These are phyloP conservation scores for Parascedosporium putredinis DNA, from an alignment of 2,329 filamentous ascomycete genomes.

Conservation along the genomic window DNA sequence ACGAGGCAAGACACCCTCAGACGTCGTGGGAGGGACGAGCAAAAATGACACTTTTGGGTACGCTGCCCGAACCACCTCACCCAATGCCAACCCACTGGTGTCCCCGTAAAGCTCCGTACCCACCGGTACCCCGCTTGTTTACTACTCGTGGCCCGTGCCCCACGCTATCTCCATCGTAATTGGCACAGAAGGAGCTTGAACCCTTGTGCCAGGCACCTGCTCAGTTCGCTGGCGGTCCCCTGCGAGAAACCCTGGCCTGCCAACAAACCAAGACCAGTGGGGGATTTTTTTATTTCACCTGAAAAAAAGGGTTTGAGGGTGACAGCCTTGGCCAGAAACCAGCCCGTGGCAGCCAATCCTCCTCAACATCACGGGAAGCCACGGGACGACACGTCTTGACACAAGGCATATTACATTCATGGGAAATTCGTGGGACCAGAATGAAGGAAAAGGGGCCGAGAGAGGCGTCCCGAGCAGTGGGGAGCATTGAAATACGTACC, in stretches of 20 bases:
- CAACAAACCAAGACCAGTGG: neutral
- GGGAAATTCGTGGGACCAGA: neutral
- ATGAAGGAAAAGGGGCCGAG: neutral
- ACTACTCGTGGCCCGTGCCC: slow-evolving; percentile 7
- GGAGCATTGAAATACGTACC: slow-evolving; percentile 5
- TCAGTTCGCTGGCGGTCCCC: slow-evolving; percentile 1
- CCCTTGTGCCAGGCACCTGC: neutral
- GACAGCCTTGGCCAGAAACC: neutral
- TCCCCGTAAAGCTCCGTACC: neutral
- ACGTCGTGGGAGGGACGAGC: neutral
- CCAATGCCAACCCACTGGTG: neutral
- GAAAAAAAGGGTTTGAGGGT: neutral
- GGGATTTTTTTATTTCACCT: too few species aligned
- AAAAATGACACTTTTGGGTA: neutral
- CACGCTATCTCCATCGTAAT: slow-evolving; percentile 5
- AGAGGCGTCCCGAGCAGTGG: neutral
- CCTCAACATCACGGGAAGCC: too few species aligned
- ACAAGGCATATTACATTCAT: neutral
- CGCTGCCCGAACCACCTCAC: neutral
- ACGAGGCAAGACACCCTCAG: too few species aligned
- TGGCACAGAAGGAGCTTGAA: slow-evolving; percentile 6
- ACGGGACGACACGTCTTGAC: too few species aligned
- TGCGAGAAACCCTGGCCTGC: slow-evolving; percentile 2
- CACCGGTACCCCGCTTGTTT: slow-evolving; percentile 8
- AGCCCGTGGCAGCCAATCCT: neutral